Evolutionary conservation across 2,329 filamentous ascomycete genomes (phyloP), one percentile per base, ranked within the genome.

Genomic region (Claviceps sp.): DNA sequence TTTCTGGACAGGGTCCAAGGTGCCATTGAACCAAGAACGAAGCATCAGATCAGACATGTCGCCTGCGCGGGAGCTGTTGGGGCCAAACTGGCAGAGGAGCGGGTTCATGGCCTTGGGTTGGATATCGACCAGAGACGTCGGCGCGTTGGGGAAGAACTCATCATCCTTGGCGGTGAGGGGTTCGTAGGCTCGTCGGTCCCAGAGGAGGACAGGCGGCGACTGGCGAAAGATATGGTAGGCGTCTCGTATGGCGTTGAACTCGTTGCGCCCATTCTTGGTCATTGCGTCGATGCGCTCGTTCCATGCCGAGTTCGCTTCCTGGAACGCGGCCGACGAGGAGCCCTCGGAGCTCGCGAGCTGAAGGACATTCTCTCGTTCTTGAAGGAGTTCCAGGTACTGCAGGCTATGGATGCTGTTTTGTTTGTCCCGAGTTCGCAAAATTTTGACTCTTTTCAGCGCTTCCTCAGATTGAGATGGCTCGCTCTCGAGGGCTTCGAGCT

Each of bases 151-250:
- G 63, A 75, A 87, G 60, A 88, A 84, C 57, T 95, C 89, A 1
- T 75, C 61, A 0, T 66, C 50, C 4, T 70, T 55, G 2, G 79
- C 75, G 24, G 70, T 65, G 16, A 95, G 70, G 0, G 88, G 85
- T 60, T 95, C 87, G 60, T 80, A 81, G 2, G 72, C 68, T 16
- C 89, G 81, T 1, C 77, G 74, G 64, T 95, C 88, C 80, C 83
- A 90, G 26, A 73, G 60, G 3, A 91, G 65, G 1, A 74, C 59
- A 0, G 80, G 76, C 1, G 74, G 70, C 0, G 71, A 59, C 64
- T 75, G 70, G 48, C 68, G 63, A 59, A 75, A 71, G 16, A 76
- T 57, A 56, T 78, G 75, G 45, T 73, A 63, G 60, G 82, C 80
- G 59, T 86, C 81, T 34, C 71, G 68, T 47, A 68, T 59, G 34